A percentile compares a stretch with the other conserved stretches of the same genome.
phyloP scores from a whole-genome alignment of 139 green algal species.

The Tetraselmis chui region DNA sequence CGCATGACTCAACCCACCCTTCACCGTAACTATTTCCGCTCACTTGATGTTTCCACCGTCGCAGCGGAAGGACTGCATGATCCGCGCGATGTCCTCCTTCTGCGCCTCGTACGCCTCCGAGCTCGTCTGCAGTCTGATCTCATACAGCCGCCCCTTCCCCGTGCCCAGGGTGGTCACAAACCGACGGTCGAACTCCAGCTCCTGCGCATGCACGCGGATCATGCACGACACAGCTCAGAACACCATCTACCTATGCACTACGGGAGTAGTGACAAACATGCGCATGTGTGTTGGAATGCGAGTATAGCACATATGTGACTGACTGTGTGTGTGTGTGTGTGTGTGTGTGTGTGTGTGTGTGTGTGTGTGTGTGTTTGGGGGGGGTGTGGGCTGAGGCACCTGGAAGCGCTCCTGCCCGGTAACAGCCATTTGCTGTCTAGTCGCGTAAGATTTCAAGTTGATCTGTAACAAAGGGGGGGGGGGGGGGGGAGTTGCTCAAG shows the following conservation, averaged over 20 bases:
- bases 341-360: conserved; percentile 23
- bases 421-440: no score
- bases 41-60: no score
- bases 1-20: no score
- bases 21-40: no score
- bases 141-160: conserved; percentile 77
- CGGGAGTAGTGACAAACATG: conserved; percentile 40
- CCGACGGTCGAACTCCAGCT: conserved; percentile 74
- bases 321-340: conserved; percentile 37
- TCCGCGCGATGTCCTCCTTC: conserved; percentile 19
- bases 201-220: conserved; percentile 27
- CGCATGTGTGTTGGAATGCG: conserved; percentile 69
- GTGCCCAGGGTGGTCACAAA: conserved; percentile 67
- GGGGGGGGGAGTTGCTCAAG: no score
- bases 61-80: conserved; percentile 44
- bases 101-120: conserved; percentile 19
- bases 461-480: no score
- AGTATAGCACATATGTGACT: conserved; percentile 59
- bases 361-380: no score
- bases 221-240: conserved; percentile 19
- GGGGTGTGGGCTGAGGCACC: conserved; percentile 11
- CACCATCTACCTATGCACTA: conserved; percentile 12
- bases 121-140: conserved; percentile 68
- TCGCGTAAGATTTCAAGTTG: no score
- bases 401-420: no score